Percentiles rank a stretch among this genome's conserved stretches.
These are phyloP conservation scores for Colletotrichum trifolii DNA, from an alignment of 2,329 filamentous ascomycete species.

Conservation along the genomic window DNA sequence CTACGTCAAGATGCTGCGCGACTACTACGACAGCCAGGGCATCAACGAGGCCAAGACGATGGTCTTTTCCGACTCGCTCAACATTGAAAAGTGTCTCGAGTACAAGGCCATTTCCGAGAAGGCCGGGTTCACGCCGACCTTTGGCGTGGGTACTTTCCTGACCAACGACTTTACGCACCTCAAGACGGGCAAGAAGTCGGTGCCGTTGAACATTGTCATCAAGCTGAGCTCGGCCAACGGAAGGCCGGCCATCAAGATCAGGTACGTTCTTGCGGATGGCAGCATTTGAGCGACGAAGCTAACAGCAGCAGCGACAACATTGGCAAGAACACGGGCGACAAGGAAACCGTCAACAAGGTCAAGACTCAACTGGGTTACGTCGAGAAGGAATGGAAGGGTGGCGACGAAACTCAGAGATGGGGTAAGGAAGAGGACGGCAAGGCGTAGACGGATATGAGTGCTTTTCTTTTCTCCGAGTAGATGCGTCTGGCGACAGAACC, in stretches of 20 bases:
- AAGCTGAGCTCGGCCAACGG: slow-evolving; percentile 90
- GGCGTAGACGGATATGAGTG: slow-evolving; percentile 30
- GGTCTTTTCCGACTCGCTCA: slow-evolving; percentile 95
- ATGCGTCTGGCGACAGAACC: slow-evolving; percentile 27
- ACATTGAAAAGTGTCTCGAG: slow-evolving; percentile 89
- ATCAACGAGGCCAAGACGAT: slow-evolving; percentile 87
- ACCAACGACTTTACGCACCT: slow-evolving; percentile 91
- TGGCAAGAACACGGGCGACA: slow-evolving; percentile 94
- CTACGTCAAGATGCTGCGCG: slow-evolving; percentile 81
- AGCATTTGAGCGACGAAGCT: neutral
- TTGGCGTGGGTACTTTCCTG: slow-evolving; percentile 94
- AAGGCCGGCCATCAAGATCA: slow-evolving; percentile 90
- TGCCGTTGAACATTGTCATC: slow-evolving; percentile 96
- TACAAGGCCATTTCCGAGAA: slow-evolving; percentile 88
- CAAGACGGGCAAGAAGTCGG: slow-evolving; percentile 82
- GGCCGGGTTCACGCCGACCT: slow-evolving; percentile 84
- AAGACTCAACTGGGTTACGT: slow-evolving; percentile 88
- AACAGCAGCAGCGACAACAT: slow-evolving; percentile 72
- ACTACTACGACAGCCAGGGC: slow-evolving; percentile 81
- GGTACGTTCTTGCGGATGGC: slow-evolving; percentile 43
- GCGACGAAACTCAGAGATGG: slow-evolving; percentile 88
- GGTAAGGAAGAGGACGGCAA: slow-evolving; percentile 61
- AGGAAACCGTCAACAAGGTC: slow-evolving; percentile 80
- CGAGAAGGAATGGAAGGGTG: slow-evolving; percentile 84
- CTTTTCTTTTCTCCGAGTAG: neutral